A percentile compares a stretch with the other conserved stretches of the same genome.
phyloP scores from a whole-genome alignment of 306 rosid genomes.

The Rubus parviflorus region DNA sequence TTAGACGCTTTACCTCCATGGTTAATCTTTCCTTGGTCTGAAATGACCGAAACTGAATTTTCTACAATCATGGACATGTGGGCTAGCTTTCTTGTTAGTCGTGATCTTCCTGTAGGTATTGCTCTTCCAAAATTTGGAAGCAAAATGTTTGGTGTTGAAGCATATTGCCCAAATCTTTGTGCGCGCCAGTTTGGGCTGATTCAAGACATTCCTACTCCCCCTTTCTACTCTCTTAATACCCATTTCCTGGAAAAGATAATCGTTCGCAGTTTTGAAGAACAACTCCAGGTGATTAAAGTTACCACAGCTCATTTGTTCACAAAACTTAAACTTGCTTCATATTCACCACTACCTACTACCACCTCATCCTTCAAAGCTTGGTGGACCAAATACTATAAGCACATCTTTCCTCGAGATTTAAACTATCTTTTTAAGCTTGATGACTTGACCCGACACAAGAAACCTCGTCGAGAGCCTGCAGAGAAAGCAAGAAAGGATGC shows the following conservation, averaged over 20 bases:
- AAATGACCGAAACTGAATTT: background rate
- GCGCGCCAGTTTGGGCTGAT: conserved; percentile 14
- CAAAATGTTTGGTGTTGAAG: conserved; percentile 3
- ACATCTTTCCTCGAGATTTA: background rate
- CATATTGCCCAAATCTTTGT: conserved; percentile 11
- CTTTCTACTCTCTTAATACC: background rate
- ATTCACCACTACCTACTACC: conserved; percentile 2
- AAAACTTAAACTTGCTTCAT: background rate
- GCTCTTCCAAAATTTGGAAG: background rate
- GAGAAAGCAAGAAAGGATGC: background rate
- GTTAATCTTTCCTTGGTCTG: conserved; percentile 6
- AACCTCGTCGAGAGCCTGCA: background rate
- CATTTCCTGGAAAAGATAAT: background rate
- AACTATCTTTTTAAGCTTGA: background rate
- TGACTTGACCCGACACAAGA: background rate
- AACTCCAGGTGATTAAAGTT: background rate
- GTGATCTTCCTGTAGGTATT: conserved; percentile 14
- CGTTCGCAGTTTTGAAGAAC: background rate
- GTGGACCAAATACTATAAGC: conserved; percentile 9
- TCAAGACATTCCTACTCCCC: conserved; percentile 11
- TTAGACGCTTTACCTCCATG: conserved; percentile 11
- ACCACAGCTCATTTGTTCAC: background rate
- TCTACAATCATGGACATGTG: conserved; percentile 2
- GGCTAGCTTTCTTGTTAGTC: conserved; percentile 8
- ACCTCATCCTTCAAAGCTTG: conserved; percentile 9